Conservation (phyloP, 495 filamentous ascomycete species). For the Parathielavia appendiculata region DNA sequence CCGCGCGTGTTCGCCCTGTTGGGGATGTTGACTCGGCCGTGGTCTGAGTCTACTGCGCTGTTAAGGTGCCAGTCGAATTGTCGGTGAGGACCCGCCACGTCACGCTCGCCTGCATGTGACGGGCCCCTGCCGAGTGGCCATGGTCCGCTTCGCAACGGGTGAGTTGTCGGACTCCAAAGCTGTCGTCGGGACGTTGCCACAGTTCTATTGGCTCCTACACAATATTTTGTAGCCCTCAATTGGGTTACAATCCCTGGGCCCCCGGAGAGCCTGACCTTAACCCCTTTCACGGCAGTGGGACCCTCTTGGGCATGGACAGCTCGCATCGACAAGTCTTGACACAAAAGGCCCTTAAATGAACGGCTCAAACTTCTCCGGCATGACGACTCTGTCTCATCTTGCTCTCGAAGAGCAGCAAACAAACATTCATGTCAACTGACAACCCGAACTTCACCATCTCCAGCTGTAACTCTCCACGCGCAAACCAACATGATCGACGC, state of each 20-base stretch:
- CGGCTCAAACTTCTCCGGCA: background rate
- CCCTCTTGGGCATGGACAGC: slow-evolving; percentile 5
- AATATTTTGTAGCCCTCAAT: slow-evolving; percentile 13
- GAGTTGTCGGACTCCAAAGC: slow-evolving; percentile 12
- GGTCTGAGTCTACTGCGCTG: slow-evolving; percentile 3
- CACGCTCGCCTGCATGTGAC: background rate
- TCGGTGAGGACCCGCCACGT: slow-evolving; percentile 14
- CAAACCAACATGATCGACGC: slow-evolving; percentile 6
- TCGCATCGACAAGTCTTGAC: background rate
- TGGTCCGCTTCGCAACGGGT: background rate
- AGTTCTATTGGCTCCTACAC: background rate
- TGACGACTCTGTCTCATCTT: background rate
- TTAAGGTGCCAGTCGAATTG: slow-evolving; percentile 10
- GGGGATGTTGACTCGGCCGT: background rate
- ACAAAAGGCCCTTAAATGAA: background rate
- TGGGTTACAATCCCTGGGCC: background rate
- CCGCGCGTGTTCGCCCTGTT: slow-evolving; percentile 6
- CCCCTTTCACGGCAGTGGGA: background rate
- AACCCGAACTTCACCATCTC: background rate
- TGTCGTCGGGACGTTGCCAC: slow-evolving; percentile 4
- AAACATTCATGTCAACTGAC: background rate
- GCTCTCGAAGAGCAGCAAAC: background rate
- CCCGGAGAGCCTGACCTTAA: background rate
- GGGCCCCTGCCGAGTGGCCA: slow-evolving; percentile 8
- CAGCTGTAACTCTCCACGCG: background rate